A percentile compares a stretch with the other conserved stretches of the same genome.
These are phyloP conservation scores for Leptographium lundbergii DNA, from an alignment of 2,329 filamentous ascomycete genomes.

Conservation along the genomic window DNA sequence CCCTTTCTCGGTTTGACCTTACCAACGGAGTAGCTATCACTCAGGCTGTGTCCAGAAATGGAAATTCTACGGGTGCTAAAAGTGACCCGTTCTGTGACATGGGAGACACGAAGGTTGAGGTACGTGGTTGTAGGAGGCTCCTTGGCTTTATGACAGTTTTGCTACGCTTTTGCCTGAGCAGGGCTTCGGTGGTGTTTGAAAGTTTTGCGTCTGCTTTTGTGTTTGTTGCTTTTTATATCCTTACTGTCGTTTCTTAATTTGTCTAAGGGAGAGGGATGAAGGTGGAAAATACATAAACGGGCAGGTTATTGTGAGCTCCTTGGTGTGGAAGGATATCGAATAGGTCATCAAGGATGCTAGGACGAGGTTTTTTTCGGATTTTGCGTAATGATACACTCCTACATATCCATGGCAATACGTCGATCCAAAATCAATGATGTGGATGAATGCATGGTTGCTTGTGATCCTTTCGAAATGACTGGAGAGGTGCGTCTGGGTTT, in stretches of 20 bases:
- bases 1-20: not conserved
- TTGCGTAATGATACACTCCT: not conserved
- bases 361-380: not conserved
- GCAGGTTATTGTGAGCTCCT: not conserved
- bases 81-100: not conserved
- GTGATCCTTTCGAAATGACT: not conserved
- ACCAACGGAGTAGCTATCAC: not conserved
- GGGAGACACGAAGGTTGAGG: not conserved
- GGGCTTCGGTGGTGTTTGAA: not conserved
- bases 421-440: not conserved
- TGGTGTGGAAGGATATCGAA: not conserved
- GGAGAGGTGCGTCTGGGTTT: no score
- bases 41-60: not conserved
- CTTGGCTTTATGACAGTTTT: not conserved
- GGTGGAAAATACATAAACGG: not conserved
- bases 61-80: not conserved
- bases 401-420: not conserved
- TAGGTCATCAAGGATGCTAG: not conserved
- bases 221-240: not conserved
- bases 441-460: not conserved
- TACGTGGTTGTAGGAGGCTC: not conserved
- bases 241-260: not conserved
- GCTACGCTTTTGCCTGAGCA: not conserved
- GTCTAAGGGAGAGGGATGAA: no score
- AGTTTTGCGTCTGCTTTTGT: not conserved